Evolutionary conservation across 257 asterid species (phyloP).

Genomic region (Fraxinus americana): DNA sequence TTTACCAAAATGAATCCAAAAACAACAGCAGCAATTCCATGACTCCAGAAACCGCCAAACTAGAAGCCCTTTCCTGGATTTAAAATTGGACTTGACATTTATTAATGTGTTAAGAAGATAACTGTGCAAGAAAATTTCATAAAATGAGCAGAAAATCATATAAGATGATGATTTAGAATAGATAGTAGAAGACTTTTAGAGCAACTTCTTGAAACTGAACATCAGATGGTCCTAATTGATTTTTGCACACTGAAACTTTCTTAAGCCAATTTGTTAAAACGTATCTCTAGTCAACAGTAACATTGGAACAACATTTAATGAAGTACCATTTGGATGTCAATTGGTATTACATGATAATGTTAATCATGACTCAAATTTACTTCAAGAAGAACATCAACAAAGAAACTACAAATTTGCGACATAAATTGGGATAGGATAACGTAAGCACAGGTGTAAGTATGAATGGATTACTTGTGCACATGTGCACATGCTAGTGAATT

Average conservation of each 20-base stretch:
- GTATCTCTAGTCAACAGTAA: background rate
- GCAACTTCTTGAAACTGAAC: background rate
- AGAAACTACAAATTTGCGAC: background rate
- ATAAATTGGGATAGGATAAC: background rate
- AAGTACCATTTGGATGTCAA: background rate
- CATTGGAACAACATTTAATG: too few species aligned
- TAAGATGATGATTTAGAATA: background rate
- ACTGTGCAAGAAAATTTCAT: background rate
- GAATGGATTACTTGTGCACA: background rate
- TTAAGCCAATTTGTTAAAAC: background rate
- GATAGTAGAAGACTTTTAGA: background rate
- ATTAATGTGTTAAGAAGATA: conserved; percentile 22
- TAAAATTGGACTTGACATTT: conserved; percentile 12
- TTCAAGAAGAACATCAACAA: background rate
- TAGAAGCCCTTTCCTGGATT: conserved; percentile 32
- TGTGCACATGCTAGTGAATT: too few species aligned
- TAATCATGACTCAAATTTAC: background rate
- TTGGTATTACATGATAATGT: background rate
- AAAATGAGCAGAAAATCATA: background rate
- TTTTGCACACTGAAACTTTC: too few species aligned
- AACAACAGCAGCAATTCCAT: conserved; percentile 4
- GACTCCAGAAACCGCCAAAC: conserved; percentile 22
- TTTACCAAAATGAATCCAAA: background rate
- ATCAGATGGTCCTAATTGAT: background rate
- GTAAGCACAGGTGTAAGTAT: background rate